These are phyloP conservation scores for Baeospora myosura DNA, from an alignment of 1,284 basidiomycete species.

Conservation along the genomic window DNA sequence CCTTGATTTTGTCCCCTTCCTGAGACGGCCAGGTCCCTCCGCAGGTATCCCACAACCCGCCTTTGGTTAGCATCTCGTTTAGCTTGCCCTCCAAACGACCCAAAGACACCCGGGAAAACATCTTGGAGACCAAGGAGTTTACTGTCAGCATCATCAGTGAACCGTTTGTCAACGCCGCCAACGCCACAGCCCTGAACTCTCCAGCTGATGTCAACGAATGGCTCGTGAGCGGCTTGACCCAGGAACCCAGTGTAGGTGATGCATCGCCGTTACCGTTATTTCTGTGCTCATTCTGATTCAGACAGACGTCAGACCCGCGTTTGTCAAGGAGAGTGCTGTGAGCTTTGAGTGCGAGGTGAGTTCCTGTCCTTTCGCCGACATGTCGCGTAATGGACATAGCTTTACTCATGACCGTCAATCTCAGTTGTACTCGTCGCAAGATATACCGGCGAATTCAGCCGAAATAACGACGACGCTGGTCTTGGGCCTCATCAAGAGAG, in stretches of 20 bases:
- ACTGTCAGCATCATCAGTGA: slow-evolving; percentile 74
- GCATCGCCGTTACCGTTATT: not conserved
- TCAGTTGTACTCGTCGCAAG: slow-evolving; percentile 50
- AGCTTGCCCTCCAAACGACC: slow-evolving; percentile 32
- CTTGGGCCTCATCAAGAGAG: slow-evolving; percentile 56
- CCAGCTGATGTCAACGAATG: slow-evolving; percentile 66
- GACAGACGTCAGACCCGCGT: slow-evolving; percentile 50
- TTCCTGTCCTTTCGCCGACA: slow-evolving; percentile 7
- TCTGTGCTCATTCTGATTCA: slow-evolving; percentile 14
- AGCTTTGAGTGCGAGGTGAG: slow-evolving; percentile 65
- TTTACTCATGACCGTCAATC: slow-evolving; percentile 1
- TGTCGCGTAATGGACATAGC: slow-evolving; percentile 3
- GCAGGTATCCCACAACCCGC: slow-evolving; percentile 57
- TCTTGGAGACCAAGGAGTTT: slow-evolving; percentile 62
- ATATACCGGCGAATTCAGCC: slow-evolving; percentile 39
- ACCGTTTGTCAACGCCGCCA: slow-evolving; percentile 66
- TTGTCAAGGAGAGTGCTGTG: slow-evolving; percentile 66
- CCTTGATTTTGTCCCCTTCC: not conserved
- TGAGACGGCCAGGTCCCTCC: slow-evolving; percentile 15
- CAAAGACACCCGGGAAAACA: slow-evolving; percentile 67
- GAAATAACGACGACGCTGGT: slow-evolving; percentile 48
- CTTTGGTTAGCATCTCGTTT: slow-evolving; percentile 59
- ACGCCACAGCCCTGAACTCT: slow-evolving; percentile 60
- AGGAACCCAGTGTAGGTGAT: slow-evolving; percentile 45
- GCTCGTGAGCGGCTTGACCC: slow-evolving; percentile 66